Conservation (phyloP, 2,329 filamentous ascomycete genomes). For the Fusarium sp. region DNA sequence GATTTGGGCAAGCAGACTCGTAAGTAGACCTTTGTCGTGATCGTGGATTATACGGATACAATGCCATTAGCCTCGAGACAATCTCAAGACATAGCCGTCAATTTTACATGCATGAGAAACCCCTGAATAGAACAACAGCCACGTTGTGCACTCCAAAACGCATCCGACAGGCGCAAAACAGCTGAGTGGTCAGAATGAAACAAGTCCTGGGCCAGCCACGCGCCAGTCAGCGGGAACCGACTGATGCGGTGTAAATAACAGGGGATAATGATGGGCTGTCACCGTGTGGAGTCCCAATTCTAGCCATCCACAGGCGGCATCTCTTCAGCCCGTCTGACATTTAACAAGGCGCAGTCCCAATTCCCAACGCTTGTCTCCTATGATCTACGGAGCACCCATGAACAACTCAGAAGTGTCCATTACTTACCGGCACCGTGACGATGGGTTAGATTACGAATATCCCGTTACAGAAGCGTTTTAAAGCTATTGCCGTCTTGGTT, state of each 20-base stretch:
- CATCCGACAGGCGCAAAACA: constrained; percentile 19
- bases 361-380: background rate
- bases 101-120: background rate
- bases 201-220: constrained; percentile 13
- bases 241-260: background rate
- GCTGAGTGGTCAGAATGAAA: constrained; percentile 23
- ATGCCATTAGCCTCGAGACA: background rate
- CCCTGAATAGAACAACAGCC: constrained; percentile 10
- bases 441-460: background rate
- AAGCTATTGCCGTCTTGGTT: background rate
- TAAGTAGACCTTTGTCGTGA: too few relatives aligned
- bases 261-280: background rate
- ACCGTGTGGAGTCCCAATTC: background rate
- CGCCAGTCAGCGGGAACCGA: background rate
- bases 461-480: constrained; percentile 17
- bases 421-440: too few relatives aligned
- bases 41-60: too few relatives aligned
- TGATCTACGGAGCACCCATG: too few relatives aligned
- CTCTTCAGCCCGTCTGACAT: background rate
- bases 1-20: too few relatives aligned
- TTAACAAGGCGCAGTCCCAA: constrained; percentile 2
- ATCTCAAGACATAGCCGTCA: background rate
- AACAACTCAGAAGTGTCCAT: too few relatives aligned
- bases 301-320: background rate
- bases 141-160: constrained; percentile 1